These are phyloP conservation scores for Kwoniella dendrophila DNA, from an alignment of 768 basidiomycete genomes.

Conservation along the genomic window DNA sequence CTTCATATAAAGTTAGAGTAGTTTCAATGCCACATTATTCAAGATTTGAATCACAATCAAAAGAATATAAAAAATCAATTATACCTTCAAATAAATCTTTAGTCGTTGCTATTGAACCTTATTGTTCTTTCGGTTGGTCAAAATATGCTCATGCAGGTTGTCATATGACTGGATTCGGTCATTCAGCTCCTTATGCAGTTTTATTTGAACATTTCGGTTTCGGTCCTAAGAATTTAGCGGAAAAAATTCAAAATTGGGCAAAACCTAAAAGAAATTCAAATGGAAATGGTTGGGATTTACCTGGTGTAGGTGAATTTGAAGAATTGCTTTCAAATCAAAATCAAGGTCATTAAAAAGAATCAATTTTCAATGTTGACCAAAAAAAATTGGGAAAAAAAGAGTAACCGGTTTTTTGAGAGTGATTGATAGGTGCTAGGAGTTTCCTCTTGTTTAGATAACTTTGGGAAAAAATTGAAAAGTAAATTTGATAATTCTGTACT, in stretches of 20 bases:
- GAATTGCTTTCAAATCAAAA: slow-evolving; percentile 37
- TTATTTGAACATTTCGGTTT: slow-evolving; percentile 55
- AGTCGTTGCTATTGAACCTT: slow-evolving; percentile 54
- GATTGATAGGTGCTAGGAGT: too few species aligned
- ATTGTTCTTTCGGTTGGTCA: slow-evolving; percentile 52
- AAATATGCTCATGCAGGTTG: slow-evolving; percentile 53
- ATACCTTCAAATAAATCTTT: slow-evolving; percentile 25
- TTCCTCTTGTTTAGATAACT: too few species aligned
- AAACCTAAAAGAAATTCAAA: neutral
- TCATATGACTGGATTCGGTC: slow-evolving; percentile 54
- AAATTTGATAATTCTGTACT: too few species aligned
- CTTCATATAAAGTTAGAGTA: slow-evolving; percentile 44
- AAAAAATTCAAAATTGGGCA: slow-evolving; percentile 40
- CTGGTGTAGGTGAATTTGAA: slow-evolving; percentile 52
- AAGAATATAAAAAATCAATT: slow-evolving; percentile 37
- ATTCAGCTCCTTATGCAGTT: slow-evolving; percentile 47
- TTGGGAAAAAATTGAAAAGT: too few species aligned
- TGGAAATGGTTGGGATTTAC: slow-evolving; percentile 29
- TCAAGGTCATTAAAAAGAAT: neutral
- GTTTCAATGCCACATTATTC: slow-evolving; percentile 52
- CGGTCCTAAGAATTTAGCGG: slow-evolving; percentile 42
- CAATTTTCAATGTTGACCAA: too few species aligned
- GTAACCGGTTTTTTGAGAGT: too few species aligned
- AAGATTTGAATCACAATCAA: slow-evolving; percentile 48
- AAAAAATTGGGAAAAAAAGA: too few species aligned